Base-by-base conservation (phyloP, 139 green algal genomes). In the Edaphochlamys debaryana region DNA sequence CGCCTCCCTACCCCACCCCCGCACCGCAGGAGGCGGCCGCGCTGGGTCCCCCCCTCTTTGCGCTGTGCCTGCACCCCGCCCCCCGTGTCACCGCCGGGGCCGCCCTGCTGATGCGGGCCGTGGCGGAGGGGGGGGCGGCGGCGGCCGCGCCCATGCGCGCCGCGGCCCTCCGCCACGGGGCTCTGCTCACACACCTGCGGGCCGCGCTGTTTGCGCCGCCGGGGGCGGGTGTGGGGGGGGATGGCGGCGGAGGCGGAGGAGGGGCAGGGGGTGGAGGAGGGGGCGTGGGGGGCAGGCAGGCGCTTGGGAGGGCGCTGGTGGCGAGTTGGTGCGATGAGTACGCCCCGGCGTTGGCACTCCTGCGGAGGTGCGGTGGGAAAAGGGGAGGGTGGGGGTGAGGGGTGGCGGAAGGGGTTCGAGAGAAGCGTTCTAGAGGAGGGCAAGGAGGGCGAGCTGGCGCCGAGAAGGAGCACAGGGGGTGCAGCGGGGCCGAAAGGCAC, bases 101-200 rank as follows among this genome's bases (percentile, higher is more conserved):
- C 4, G 93, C 94, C 4, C 77, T 96, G 37, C 67, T 98, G 23
- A 98, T 98, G 95, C 87, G 91, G 6, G 91, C 91, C 0, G 82
- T 98, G 5, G 95, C 95, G 9, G 92, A 95, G 70, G 79, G 89
- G 29, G 95, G 95, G 11, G 86, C 93, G 1, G 87, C 63, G 3
- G 92, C 95, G 17, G 95, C 95, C 0, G 92, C 87, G 36, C 95
- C 95, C 30, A 95, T 98, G 92, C 90, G 95, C 2, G 92, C 95
- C 30, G 95, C 94, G 2, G 95, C 95, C 0, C 88, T 98, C 25
- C 54, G 87, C 0, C 94, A 98, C 85, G 95, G 95, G 7, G 95
- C 95, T 4, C 27, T 98, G 66, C 84, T 98, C 82, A 80, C 87
- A 11, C 95, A 98, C 86, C 84, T 98, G 79, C 69, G 88, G 37